A percentile compares a stretch with the other conserved stretches of the same genome.
phyloP scores from a whole-genome alignment of 805 yeast species.

The Nakazawaea wickerhamii region DNA sequence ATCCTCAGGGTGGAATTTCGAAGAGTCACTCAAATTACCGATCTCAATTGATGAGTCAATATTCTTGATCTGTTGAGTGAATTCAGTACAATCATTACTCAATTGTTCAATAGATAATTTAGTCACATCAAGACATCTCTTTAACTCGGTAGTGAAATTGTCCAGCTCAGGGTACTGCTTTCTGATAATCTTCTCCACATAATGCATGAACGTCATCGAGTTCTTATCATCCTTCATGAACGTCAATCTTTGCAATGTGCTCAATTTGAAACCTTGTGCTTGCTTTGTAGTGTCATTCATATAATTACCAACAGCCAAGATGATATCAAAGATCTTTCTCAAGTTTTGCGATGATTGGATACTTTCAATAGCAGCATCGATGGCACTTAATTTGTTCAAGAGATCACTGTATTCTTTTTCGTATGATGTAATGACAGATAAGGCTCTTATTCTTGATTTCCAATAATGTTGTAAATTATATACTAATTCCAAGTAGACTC shows the following conservation, averaged over 20 bases:
- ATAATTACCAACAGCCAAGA: conserved; percentile 69
- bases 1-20: conserved; percentile 64
- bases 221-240: conserved; percentile 70
- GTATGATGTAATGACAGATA: conserved; percentile 48
- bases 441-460: conserved; percentile 64
- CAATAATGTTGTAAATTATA: conserved; percentile 66
- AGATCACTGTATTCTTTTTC: conserved; percentile 65
- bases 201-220: conserved; percentile 67
- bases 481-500: conserved; percentile 62
- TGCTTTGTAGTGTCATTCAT: conserved; percentile 70
- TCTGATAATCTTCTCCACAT: conserved; percentile 65
- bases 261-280: conserved; percentile 65
- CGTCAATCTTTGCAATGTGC: conserved; percentile 62
- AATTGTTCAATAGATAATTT: conserved; percentile 61
- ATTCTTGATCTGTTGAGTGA: conserved; percentile 41
- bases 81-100: conserved; percentile 53
- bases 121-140: conserved; percentile 46
- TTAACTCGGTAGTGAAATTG: conserved; percentile 55
- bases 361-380: conserved; percentile 55
- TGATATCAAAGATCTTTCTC: conserved; percentile 55
- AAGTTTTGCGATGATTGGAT: conserved; percentile 49
- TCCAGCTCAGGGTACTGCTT: conserved; percentile 59
- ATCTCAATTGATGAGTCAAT: conserved; percentile 49
- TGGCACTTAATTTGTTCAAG: conserved; percentile 43
- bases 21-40: conserved; percentile 61